Evolutionary conservation across 805 yeast species (phyloP), one percentile per base, ranked within the genome.

Genomic region (Yamadazyma insecticola): DNA sequence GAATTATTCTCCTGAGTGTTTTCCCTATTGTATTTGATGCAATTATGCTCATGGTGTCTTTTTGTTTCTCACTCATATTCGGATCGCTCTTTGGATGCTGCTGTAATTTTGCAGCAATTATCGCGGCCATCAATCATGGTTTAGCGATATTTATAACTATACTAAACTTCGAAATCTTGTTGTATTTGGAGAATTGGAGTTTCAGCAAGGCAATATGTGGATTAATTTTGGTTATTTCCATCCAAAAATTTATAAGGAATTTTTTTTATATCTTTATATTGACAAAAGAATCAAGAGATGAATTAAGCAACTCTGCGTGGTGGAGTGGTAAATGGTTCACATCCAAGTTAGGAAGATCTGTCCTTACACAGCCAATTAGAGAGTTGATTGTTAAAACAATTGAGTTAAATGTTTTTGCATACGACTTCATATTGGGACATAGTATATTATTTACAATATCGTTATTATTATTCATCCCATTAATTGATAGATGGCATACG

Each of bases 1-100:
- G 97, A 35, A 54, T 90, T 18, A 49, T 70, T 2, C 57, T 87
- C 11, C 55, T 79, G 3, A 60, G 71, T 0, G 30, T 72, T 21
- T 41, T 66, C 1, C 87, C 89, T 1, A 55, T 78, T 12, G 16
- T 65, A 1, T 37, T 71, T 26, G 69, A 70, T 41, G 30, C 47
- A 3, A 24, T 55, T 1, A 37, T 64, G 1, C 45, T 71, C 25
- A 5, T 56, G 4, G 15, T 61, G 0, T 35, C 61, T 2, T 63
- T 64, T 32, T 48, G 55, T 0, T 18, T 67, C 3, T 63, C 75
- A 4, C n/a, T n/a, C n/a, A n/a, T n/a, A n/a, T n/a, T n/a, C n/a
- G n/a, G n/a, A n/a, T n/a, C n/a, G n/a, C n/a, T n/a, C n/a, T n/a
- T n/a, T n/a, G n/a, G n/a, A n/a, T n/a, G n/a, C n/a, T n/a, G n/a